Evolutionary conservation across 805 yeast species (phyloP), one percentile per base, ranked within the genome.

Genomic region (Candida morakotiae): DNA sequence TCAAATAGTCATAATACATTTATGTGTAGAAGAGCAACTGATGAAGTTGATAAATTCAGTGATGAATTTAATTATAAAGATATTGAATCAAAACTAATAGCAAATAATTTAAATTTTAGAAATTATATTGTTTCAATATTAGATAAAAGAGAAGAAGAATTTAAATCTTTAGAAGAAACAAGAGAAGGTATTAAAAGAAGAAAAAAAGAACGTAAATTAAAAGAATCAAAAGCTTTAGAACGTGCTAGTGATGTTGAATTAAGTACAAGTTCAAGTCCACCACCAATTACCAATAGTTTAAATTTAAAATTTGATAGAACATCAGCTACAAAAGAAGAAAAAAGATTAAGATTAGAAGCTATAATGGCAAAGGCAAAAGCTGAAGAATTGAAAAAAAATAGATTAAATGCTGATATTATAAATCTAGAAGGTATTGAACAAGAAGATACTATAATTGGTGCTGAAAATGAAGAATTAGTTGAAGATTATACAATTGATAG

Each of bases 21-120:
- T 38, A 44, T 69, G 18, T 72, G 77, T 43, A 49, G 67, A 31
- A 52, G 72, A 39, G 71, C 69, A n/a, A 51, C 68, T 37, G 71
- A 69, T 44, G 52, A 58, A 9, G 48, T 48, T 5, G 64, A 60
- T 1, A 45, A 43, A 28, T 51, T 70, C 38, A 54, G 73, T 1
- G 59, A 58, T 18, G 42, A 29, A 8, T 56, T 73, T 34, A 73
- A 73, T 35, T 75, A 62, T 60, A 52, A 58, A 26, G 64, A 55
- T 9, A 49, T 66, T 39, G 32, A 37, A 15, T 41, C 43, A 5
- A 29, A 52, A 5, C 55, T 64, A 28, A 30, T 39, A 4, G 44
- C 41, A 6, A 56, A 62, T 41, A 49, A 54, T 2, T 49, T 52
- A 23, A 58, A 52, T 27, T 64, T 69, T 43, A 46, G 54, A n/a